phyloP scores from a whole-genome alignment of 495 filamentous ascomycete genomes.

The Penicillium subrubescens region DNA sequence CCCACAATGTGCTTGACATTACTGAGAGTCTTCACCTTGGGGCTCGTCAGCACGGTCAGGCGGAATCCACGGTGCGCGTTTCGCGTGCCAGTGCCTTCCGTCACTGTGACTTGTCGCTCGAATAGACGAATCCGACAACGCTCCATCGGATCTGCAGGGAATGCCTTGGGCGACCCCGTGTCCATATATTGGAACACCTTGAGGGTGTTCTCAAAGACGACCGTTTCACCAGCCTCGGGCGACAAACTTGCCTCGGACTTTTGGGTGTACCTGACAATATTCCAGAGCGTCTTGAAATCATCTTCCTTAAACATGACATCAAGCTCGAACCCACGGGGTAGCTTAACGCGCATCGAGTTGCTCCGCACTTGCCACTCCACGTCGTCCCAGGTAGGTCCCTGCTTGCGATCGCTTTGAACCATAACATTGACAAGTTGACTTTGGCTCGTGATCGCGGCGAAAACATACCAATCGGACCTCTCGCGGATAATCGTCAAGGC shows the following conservation, averaged over 20 bases:
- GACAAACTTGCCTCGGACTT: conserved; percentile 71
- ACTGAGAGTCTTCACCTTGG: conserved; percentile 73
- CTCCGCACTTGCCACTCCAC: conserved; percentile 72
- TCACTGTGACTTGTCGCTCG: conserved; percentile 62
- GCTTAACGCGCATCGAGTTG: conserved; percentile 60
- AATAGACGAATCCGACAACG: conserved; percentile 72
- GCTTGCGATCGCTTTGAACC: conserved; percentile 66
- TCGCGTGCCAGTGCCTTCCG: conserved; percentile 66
- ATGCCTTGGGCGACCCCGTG: conserved; percentile 61
- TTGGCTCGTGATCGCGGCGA: conserved; percentile 73
- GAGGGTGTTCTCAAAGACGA: conserved; percentile 65
- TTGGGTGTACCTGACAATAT: conserved; percentile 77
- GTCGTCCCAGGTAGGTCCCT: conserved; percentile 76
- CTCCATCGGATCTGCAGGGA: conserved; percentile 71
- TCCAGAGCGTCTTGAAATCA: conserved; percentile 75
- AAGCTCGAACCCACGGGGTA: conserved; percentile 70
- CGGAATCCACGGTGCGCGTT: conserved; percentile 75
- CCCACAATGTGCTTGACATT: conserved; percentile 67
- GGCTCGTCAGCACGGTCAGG: conserved; percentile 70
- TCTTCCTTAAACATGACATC: conserved; percentile 68
- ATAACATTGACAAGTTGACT: conserved; percentile 72
- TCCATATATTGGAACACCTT: conserved; percentile 77
- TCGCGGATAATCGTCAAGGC: conserved; percentile 72
- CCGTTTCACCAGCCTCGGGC: conserved; percentile 62
- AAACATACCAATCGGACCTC: conserved; percentile 64